These are phyloP conservation scores for Pedinophyceae sp. DNA, from an alignment of 139 green algal species.

Conservation along the genomic window DNA sequence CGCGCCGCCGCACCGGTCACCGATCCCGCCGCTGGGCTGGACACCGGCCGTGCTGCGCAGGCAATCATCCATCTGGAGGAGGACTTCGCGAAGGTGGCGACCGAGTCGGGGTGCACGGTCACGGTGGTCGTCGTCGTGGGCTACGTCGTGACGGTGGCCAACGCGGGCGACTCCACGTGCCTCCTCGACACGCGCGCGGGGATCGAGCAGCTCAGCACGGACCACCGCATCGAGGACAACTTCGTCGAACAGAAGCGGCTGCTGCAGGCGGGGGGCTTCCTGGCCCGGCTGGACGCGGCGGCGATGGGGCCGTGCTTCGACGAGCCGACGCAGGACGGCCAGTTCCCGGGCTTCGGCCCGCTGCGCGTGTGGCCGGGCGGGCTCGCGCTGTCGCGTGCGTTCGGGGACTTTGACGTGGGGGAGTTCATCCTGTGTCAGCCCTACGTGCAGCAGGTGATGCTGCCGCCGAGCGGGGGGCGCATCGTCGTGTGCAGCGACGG, in stretches of 20 bases:
- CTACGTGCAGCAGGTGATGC: conserved; percentile 29
- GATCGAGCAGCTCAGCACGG: background rate
- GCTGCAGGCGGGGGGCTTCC: background rate
- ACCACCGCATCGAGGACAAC: background rate
- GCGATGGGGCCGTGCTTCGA: background rate
- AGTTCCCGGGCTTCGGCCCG: conserved; percentile 56
- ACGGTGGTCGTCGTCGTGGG: background rate
- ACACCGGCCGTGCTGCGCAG: too few relatives aligned
- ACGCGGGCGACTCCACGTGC: background rate
- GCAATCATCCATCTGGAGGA: background rate
- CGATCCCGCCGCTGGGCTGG: too few relatives aligned
- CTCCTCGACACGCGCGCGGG: background rate
- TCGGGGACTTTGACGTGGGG: conserved; percentile 54
- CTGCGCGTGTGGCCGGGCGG: conserved; percentile 78
- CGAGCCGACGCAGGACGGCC: too few relatives aligned
- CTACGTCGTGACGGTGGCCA: background rate
- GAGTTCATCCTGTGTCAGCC: conserved; percentile 22
- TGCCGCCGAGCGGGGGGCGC: too few relatives aligned
- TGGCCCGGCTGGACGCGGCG: background rate
- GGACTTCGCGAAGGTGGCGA: background rate
- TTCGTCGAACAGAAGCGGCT: background rate
- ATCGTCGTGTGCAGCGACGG: conserved; percentile 80
- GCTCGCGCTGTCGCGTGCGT: conserved; percentile 64
- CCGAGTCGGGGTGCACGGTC: background rate
- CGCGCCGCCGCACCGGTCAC: too few relatives aligned